These are phyloP conservation scores for Debaryomyces sp. DNA, from an alignment of 1,139 yeast species.

Conservation along the genomic window DNA sequence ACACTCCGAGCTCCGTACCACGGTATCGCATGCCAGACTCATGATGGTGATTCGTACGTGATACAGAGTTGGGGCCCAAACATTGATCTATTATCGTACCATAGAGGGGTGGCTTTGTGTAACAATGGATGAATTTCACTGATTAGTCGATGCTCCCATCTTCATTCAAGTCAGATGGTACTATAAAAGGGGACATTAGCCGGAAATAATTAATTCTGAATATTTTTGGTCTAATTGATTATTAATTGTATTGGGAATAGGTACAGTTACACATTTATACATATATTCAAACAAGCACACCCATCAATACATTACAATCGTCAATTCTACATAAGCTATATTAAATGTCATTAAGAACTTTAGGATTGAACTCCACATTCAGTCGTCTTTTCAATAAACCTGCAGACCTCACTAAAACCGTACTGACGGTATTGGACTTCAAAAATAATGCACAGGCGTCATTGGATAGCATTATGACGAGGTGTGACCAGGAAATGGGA, in stretches of 20 bases:
- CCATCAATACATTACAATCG: neutral
- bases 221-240: neutral
- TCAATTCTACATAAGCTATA: neutral
- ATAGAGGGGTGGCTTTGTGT: neutral
- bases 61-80: neutral
- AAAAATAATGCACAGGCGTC: constrained; percentile 42
- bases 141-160: constrained; percentile 4
- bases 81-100: neutral
- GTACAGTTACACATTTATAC: neutral
- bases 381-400: constrained; percentile 40
- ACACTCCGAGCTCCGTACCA: neutral
- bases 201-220: neutral
- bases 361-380: constrained; percentile 43
- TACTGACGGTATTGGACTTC: constrained; percentile 58
- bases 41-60: neutral
- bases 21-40: neutral
- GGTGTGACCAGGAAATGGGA: constrained; percentile 76
- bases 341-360: constrained; percentile 46
- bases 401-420: constrained; percentile 31
- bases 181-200: constrained; percentile 6
- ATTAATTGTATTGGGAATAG: neutral
- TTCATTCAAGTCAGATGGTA: neutral
- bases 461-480: constrained; percentile 52
- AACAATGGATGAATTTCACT: neutral
- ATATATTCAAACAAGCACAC: neutral